These are phyloP conservation scores for Madurella fahalii DNA, from an alignment of 2,329 filamentous ascomycete species.

Conservation along the genomic window DNA sequence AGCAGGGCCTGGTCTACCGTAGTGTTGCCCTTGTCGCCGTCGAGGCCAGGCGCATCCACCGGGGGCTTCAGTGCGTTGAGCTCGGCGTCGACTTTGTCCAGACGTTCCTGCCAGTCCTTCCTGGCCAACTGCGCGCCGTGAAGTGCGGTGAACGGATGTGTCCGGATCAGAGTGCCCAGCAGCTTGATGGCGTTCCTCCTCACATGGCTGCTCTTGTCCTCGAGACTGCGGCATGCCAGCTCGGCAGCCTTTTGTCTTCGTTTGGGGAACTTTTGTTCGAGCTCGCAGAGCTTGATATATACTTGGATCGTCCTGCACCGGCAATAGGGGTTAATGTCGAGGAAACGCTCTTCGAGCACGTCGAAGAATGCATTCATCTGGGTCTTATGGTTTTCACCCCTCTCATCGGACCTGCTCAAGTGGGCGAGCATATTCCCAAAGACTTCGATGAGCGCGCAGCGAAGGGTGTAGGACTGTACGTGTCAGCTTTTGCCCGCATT, in stretches of 20 bases:
- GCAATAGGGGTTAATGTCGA: slow-evolving; percentile 96
- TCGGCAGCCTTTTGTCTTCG: slow-evolving; percentile 83
- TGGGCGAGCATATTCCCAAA: slow-evolving; percentile 93
- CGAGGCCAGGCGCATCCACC: slow-evolving; percentile 66
- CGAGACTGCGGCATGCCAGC: slow-evolving; percentile 79
- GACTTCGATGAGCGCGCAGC: slow-evolving; percentile 92
- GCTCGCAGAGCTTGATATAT: slow-evolving; percentile 83
- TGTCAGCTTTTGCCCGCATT: slow-evolving; percentile 22
- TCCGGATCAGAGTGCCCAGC: slow-evolving; percentile 81
- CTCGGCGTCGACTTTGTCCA: slow-evolving; percentile 79
- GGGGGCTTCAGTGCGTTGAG: slow-evolving; percentile 78
- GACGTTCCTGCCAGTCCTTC: slow-evolving; percentile 78
- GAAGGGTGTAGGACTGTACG: slow-evolving; percentile 73
- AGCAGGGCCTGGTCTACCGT: slow-evolving; percentile 74
- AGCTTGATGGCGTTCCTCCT: slow-evolving; percentile 92
- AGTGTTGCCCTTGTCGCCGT: slow-evolving; percentile 60
- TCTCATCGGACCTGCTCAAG: slow-evolving; percentile 85
- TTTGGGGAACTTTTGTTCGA: slow-evolving; percentile 96
- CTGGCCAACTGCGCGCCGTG: slow-evolving; percentile 82
- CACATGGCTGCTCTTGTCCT: slow-evolving; percentile 98
- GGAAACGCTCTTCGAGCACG: slow-evolving; percentile 89
- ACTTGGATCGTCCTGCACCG: slow-evolving; percentile 89
- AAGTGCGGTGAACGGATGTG: slow-evolving; percentile 88
- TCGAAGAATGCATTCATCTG: slow-evolving; percentile 98
- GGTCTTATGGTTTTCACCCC: slow-evolving; percentile 86